A percentile compares a stretch with the other conserved stretches of the same genome.
Conservation (phyloP, 306 rosid genomes). For the Lupinus albus region DNA sequence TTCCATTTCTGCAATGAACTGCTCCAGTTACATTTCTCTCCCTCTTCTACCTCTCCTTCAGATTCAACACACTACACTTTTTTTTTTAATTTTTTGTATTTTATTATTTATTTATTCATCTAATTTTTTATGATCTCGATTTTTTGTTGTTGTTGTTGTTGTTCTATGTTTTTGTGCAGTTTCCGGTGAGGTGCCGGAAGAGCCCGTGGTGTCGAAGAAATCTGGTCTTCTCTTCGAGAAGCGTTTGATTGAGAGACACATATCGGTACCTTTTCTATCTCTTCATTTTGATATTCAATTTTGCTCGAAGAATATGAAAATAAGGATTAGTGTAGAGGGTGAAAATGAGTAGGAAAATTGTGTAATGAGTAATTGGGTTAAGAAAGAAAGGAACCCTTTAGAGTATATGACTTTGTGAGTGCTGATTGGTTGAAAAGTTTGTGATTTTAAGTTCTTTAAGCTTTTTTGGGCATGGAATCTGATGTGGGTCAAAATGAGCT, state of each 20-base stretch:
- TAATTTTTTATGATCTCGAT: conserved; percentile 45
- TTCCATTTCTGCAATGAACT: conserved; percentile 54
- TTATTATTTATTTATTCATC: not conserved
- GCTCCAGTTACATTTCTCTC: conserved; percentile 49
- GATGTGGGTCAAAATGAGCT: too few species aligned
- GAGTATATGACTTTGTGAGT: not conserved
- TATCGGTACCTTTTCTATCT: conserved; percentile 52
- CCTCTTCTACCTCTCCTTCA: not conserved
- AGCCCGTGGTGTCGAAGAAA: conserved; percentile 81
- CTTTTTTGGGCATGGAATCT: too few species aligned
- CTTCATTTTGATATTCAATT: conserved; percentile 28
- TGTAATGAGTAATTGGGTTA: not conserved
- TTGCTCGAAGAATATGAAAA: not conserved
- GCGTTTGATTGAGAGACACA: conserved; percentile 86
- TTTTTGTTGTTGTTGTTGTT: not conserved
- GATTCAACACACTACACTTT: not conserved
- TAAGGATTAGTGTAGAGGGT: too few species aligned
- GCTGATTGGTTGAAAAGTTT: not conserved
- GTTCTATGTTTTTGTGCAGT: conserved; percentile 48
- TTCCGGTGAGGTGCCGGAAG: conserved; percentile 99
- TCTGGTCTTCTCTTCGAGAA: conserved; percentile 89
- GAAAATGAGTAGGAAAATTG: not conserved
- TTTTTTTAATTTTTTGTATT: not conserved
- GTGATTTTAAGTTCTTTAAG: too few species aligned
- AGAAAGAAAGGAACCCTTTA: not conserved